Percentiles rank a stretch among this genome's conserved stretches.
Conservation (phyloP, 495 filamentous ascomycete genomes). For the Penicillium arizonense region DNA sequence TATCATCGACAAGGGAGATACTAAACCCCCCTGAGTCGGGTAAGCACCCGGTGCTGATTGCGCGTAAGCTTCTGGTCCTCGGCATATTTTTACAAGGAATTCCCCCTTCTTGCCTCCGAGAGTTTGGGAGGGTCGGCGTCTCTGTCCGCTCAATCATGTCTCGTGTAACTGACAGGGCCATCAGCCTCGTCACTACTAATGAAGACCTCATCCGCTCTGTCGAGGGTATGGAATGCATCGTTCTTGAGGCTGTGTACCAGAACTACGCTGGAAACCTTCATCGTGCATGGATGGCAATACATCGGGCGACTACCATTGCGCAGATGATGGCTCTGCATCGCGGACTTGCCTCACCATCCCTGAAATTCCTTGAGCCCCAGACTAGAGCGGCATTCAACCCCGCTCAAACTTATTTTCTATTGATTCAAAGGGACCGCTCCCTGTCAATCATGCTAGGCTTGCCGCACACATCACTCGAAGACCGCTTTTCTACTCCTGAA, state of each 20-base stretch:
- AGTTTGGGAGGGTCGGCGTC: slow-evolving; percentile 7
- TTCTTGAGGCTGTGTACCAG: slow-evolving; percentile 44
- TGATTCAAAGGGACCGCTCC: slow-evolving; percentile 33
- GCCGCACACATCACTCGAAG: slow-evolving; percentile 36
- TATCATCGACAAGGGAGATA: slow-evolving; percentile 24
- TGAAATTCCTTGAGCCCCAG: slow-evolving; percentile 14
- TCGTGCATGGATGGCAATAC: slow-evolving; percentile 38
- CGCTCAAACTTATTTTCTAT: slow-evolving; percentile 10
- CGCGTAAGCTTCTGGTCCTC: slow-evolving; percentile 44
- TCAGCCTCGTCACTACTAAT: slow-evolving; percentile 37
- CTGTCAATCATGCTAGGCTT: slow-evolving; percentile 45
- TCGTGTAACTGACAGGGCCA: slow-evolving; percentile 34
- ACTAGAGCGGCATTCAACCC: slow-evolving; percentile 10
- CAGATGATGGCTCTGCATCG: slow-evolving; percentile 25
- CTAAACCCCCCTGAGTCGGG: slow-evolving; percentile 31
- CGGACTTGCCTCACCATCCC: slow-evolving; percentile 13
- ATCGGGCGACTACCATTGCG: slow-evolving; percentile 31
- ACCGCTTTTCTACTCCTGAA: slow-evolving; percentile 17
- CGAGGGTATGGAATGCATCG: slow-evolving; percentile 47
- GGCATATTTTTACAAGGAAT: slow-evolving; percentile 40
- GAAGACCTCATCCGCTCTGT: slow-evolving; percentile 42
- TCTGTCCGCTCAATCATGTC: slow-evolving; percentile 27
- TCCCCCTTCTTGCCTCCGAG: slow-evolving; percentile 15
- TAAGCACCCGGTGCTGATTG: slow-evolving; percentile 46
- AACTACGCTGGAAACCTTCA: slow-evolving; percentile 43